phyloP scores from a whole-genome alignment of 495 filamentous ascomycete species.

The Astrothelium subdiscretum region DNA sequence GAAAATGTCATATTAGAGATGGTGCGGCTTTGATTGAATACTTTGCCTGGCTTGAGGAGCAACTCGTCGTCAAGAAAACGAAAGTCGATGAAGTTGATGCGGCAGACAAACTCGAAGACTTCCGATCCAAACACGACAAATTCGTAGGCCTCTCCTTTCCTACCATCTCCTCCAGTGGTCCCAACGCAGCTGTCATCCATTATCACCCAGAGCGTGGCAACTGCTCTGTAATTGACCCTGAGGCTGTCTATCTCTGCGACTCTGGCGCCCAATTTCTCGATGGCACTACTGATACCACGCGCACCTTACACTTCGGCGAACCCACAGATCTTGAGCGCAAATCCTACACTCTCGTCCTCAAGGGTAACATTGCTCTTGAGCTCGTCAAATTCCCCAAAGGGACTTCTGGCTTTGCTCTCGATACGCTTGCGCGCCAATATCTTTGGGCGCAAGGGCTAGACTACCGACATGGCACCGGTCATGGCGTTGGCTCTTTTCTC shows the following conservation, averaged over 20 bases:
- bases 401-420: conserved; percentile 84
- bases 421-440: conserved; percentile 79
- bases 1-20: conserved; percentile 85
- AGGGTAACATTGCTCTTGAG: conserved; percentile 90
- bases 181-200: conserved; percentile 95
- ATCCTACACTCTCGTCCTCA: conserved; percentile 90
- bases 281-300: conserved; percentile 92
- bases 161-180: conserved; percentile 89
- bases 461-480: conserved; percentile 93
- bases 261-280: conserved; percentile 92
- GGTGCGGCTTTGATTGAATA: conserved; percentile 86
- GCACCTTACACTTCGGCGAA: conserved; percentile 83
- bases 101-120: conserved; percentile 78
- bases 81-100: conserved; percentile 78
- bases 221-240: conserved; percentile 78
- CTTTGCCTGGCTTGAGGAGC: conserved; percentile 93
- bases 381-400: conserved; percentile 86
- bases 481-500: conserved; percentile 85
- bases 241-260: conserved; percentile 87
- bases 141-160: conserved; percentile 91
- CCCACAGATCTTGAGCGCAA: conserved; percentile 79
- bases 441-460: conserved; percentile 90
- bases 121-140: conserved; percentile 66
- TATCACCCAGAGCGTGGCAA: conserved; percentile 82
- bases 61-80: conserved; percentile 60